Evolutionary conservation across 2,329 filamentous ascomycete species (phyloP).

Genomic region (Fonsecaea erecta): DNA sequence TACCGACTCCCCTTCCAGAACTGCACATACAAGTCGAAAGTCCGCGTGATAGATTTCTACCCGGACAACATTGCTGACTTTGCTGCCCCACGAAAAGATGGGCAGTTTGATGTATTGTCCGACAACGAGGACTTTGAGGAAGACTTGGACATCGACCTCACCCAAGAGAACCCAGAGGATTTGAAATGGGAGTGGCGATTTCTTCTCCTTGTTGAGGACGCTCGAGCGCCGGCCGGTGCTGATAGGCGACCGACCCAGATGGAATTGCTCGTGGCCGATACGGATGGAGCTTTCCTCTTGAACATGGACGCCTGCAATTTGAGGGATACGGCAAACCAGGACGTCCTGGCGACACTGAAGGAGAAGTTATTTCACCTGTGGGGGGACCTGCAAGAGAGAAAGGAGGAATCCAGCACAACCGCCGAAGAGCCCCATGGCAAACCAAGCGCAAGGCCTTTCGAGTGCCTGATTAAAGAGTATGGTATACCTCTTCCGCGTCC

Average conservation of each 20-base stretch:
- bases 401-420: conserved; percentile 44
- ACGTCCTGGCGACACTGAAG: conserved; percentile 59
- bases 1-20: conserved; percentile 73
- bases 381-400: conserved; percentile 81
- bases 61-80: conserved; percentile 75
- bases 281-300: conserved; percentile 62
- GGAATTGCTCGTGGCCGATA: conserved; percentile 70
- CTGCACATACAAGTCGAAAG: conserved; percentile 66
- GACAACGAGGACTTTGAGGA: conserved; percentile 42
- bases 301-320: conserved; percentile 63
- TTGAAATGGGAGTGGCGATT: conserved; percentile 82
- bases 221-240: conserved; percentile 46
- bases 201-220: conserved; percentile 76
- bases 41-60: conserved; percentile 81
- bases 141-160: conserved; percentile 32
- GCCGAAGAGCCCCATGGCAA: conserved; percentile 30
- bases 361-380: conserved; percentile 79
- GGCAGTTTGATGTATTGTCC: conserved; percentile 59
- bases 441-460: conserved; percentile 63
- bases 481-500: conserved; percentile 56
- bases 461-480: conserved; percentile 73
- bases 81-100: conserved; percentile 55
- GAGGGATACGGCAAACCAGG: conserved; percentile 49
- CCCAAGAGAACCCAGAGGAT: conserved; percentile 32
- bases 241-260: conserved; percentile 54